Evolutionary conservation across 2,329 filamentous ascomycete genomes (phyloP).

Genomic region (Rutstroemia sydowiana): DNA sequence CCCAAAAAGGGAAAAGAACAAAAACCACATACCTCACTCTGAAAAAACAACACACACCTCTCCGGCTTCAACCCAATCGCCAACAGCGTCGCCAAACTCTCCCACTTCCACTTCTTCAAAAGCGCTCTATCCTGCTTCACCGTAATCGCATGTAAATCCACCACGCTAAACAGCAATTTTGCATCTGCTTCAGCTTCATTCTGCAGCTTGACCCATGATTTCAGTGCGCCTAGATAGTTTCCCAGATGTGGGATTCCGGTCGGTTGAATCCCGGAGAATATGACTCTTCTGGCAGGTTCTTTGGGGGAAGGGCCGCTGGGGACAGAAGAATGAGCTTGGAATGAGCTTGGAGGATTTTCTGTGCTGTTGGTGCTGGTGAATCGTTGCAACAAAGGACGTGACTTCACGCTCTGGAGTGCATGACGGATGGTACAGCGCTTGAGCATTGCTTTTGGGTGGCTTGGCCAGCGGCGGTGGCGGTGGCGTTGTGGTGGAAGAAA

Average conservation of each 20-base stretch:
- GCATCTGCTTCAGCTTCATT: slow-evolving; percentile 48
- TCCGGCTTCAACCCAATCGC: slow-evolving; percentile 77
- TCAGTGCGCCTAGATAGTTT: slow-evolving; percentile 87
- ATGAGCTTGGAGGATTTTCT: not conserved
- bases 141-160: slow-evolving; percentile 92
- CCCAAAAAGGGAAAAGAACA: not conserved
- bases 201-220: slow-evolving; percentile 79
- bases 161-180: slow-evolving; percentile 75
- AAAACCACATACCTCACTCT: slow-evolving; percentile 55
- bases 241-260: slow-evolving; percentile 90
- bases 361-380: not conserved
- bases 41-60: slow-evolving; percentile 74
- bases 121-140: slow-evolving; percentile 56
- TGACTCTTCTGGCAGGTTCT: slow-evolving; percentile 35
- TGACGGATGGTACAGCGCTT: not conserved
- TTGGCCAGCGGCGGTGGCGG: not conserved
- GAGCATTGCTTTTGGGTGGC: not conserved
- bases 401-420: slow-evolving; percentile 6
- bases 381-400: not conserved
- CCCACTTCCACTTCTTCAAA: slow-evolving; percentile 58
- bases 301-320: not conserved
- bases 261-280: slow-evolving; percentile 97
- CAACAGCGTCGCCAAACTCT: slow-evolving; percentile 72
- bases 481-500: not conserved
- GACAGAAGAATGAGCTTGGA: not conserved